phyloP scores from a whole-genome alignment of 2,329 filamentous ascomycete species.

The Fusarium mangiferae region DNA sequence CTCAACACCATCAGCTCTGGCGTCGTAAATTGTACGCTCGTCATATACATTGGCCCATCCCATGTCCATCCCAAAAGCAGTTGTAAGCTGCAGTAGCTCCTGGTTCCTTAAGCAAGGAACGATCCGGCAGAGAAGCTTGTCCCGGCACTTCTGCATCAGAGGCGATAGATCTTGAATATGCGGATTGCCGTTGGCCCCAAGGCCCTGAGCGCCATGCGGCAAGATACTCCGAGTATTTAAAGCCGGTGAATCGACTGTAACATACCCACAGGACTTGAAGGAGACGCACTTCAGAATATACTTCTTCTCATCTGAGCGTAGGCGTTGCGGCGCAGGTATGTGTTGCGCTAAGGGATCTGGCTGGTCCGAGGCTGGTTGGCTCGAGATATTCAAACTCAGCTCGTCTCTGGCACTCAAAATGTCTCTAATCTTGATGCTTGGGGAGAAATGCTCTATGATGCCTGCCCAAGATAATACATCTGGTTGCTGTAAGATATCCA shows the following conservation, averaged over 20 bases:
- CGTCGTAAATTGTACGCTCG: conserved; percentile 44
- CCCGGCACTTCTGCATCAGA: conserved; percentile 51
- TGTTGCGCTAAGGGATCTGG: conserved; percentile 18
- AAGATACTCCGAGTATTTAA: conserved; percentile 53
- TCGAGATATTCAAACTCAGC: background rate
- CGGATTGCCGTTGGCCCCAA: conserved; percentile 38
- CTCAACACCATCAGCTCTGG: conserved; percentile 50
- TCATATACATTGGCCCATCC: conserved; percentile 53
- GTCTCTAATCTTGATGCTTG: conserved; percentile 48
- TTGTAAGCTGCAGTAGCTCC: conserved; percentile 47
- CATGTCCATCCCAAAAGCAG: conserved; percentile 49
- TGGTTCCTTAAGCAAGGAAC: conserved; percentile 41
- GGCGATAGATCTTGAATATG: conserved; percentile 39
- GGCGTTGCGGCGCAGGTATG: conserved; percentile 38
- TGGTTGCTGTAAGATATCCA: conserved; percentile 42
- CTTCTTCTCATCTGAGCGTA: conserved; percentile 42
- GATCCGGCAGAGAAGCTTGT: conserved; percentile 51
- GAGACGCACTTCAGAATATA: conserved; percentile 54
- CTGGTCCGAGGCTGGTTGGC: conserved; percentile 10
- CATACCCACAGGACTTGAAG: conserved; percentile 72
- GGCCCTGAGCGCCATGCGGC: conserved; percentile 36
- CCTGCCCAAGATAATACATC: conserved; percentile 54
- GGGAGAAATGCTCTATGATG: conserved; percentile 56
- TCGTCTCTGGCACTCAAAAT: conserved; percentile 19
- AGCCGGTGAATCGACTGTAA: conserved; percentile 51